A percentile compares a stretch with the other conserved stretches of the same genome.
phyloP scores from a whole-genome alignment of 2,329 filamentous ascomycete species.

The Penicillium sclerotigenum region DNA sequence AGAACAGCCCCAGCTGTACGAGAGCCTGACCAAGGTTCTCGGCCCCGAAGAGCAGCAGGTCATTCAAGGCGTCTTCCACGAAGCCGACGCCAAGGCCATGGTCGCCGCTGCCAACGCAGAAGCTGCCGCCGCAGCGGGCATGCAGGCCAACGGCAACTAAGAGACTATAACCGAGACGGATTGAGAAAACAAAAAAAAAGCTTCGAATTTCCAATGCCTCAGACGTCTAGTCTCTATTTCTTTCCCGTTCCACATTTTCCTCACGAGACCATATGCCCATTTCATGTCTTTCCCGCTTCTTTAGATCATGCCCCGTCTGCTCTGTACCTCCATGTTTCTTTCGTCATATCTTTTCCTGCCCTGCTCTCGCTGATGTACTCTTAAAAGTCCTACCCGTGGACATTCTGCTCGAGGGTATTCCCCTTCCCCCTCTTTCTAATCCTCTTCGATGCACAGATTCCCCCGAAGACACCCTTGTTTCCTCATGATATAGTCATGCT shows the following conservation, averaged over 20 bases:
- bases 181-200: conserved; percentile 5
- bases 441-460: conserved; percentile 30
- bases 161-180: conserved; percentile 18
- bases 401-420: conserved; percentile 7
- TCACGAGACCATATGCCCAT: conserved; percentile 31
- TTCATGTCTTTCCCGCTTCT: conserved; percentile 25
- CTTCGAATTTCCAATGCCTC: conserved; percentile 3
- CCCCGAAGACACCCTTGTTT: conserved; percentile 20
- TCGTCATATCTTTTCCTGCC: conserved; percentile 12
- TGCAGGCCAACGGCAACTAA: conserved; percentile 37
- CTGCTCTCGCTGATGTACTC: conserved; percentile 25
- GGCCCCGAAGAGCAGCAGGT: conserved; percentile 76
- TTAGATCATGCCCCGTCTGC: conserved; percentile 28
- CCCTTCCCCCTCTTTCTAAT: conserved; percentile 14
- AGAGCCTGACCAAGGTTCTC: conserved; percentile 73
- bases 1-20: conserved; percentile 86
- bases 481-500: conserved; percentile 22
- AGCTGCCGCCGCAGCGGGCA: conserved; percentile 35
- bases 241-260: conserved; percentile 11
- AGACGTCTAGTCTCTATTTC: conserved; percentile 10
- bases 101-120: conserved; percentile 38
- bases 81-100: conserved; percentile 59
- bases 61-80: conserved; percentile 72
- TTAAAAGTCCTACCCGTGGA: conserved; percentile 20
- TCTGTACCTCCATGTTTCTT: conserved; percentile 9